Base-by-base conservation (phyloP, 2,329 filamentous ascomycete species). In the Penicillium sp. region DNA sequence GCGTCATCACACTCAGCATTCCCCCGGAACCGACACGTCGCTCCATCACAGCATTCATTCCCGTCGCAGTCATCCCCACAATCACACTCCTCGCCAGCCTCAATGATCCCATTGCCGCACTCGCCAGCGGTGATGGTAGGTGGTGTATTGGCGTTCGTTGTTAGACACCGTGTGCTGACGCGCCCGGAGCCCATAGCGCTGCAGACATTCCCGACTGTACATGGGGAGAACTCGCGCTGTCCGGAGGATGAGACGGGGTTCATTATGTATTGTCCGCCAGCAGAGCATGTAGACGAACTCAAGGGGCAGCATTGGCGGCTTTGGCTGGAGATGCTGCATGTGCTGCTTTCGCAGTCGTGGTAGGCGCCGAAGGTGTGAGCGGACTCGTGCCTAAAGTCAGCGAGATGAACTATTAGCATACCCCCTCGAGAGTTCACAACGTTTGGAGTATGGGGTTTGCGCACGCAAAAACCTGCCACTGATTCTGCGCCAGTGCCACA, bases 361-460 rank as follows among this genome's bases (percentile, higher is more conserved):
- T 96, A 91, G 5, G 94, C 94, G 46, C 94, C 94, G 75, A 97
- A 97, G 0, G 92, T 97, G 76, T 98, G 94, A 1, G 92, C 94
- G 3, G 89, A 90, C 77, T 98, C 94, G 74, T 98, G 94, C 19
- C 72, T 73, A 21, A 21, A 21, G 21, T 46, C 1, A 23, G 35
- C 3, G 11, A 49, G 26, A 26, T 5, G 26, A 4, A 26, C 26
- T 26, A 26, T 4, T 26, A 26, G 3, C 5, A 26, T 26, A 26
- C 26, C 26, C 4, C 26, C 4, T 26, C 26, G 3, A 26, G 26
- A 26, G 26, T 2, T 26, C 26, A 26, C 26, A 26, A 26, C 5
- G 3, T 26, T 8, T 5, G 15, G 29, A 21, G 2, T n/a, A 41
- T 17, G 4, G n/a, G 6, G 19, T 2, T 8, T 8, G 68, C 72